Base-by-base conservation (phyloP, 805 yeast genomes). In the Millerozyma acaciae region DNA sequence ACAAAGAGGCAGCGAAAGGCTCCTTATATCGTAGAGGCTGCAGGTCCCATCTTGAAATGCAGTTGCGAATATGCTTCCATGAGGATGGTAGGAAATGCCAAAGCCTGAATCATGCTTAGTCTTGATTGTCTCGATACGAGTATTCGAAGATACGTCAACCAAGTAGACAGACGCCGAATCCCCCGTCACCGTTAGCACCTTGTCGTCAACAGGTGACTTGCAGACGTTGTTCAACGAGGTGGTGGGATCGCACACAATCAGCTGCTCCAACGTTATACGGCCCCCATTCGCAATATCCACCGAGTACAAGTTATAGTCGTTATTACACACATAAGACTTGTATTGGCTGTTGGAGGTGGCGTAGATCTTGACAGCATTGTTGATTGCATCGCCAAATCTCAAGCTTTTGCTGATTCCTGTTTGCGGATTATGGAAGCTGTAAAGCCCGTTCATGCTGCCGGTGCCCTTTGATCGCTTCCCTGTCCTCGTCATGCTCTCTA, bases 21-120 rank as follows among this genome's bases (percentile, higher is more conserved):
- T 80, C 42, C 97, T 65, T 6, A 84, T 53, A 55, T 89, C 97
- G 53, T 80, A 89, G 6, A 89, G 60, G 41, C 79, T 65, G 39
- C 90, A 79, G 14, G 76, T 62, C 5, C 97, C 97, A 51, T 84
- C 88, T 57, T 89, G 96, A 54, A 87, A 87, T 16, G 88, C 80
- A 0, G 84, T 78, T 1, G 93, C 79, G 52, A 89, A 83, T 41
- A 78, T 70, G 33, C 68, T 45, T 14, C 90, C 95, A 28, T 85
- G 79, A n/a, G 80, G 73, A 39, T 81, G 80, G 61, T 80, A 88
- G 18, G 83, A 75, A 1, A 85, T 78, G 4, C 95, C 88, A 51
- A 88, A 85, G 2, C 96, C 96, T 28, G 82, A 75, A 45, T 84
- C 95, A 37, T 82, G 78, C 2, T 64, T 55, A 0, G 90, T 79